These are phyloP conservation scores for Cyberlindnera maclurae DNA, from an alignment of 805 yeast genomes.

Conservation along the genomic window DNA sequence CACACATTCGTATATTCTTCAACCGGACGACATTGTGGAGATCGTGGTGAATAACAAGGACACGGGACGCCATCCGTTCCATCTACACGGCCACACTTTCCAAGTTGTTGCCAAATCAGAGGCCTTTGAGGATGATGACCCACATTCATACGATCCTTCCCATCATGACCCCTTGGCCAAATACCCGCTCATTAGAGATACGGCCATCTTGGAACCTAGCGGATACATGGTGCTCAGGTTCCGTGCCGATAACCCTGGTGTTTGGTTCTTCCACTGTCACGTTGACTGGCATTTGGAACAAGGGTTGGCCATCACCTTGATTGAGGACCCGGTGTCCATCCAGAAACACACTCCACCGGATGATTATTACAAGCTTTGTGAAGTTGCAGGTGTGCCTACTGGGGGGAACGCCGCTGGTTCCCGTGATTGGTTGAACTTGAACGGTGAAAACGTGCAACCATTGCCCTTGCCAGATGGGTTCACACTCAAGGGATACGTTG, in stretches of 20 bases:
- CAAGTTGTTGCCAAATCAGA: conserved; percentile 51
- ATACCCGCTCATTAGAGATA: conserved; percentile 63
- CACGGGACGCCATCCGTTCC: conserved; percentile 75
- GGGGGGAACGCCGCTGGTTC: conserved; percentile 71
- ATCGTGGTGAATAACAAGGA: conserved; percentile 74
- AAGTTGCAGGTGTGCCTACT: conserved; percentile 35
- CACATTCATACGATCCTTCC: conserved; percentile 43
- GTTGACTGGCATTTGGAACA: conserved; percentile 81
- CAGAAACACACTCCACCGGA: conserved; percentile 35
- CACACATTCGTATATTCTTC: conserved; percentile 18
- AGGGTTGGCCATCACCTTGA: conserved; percentile 65
- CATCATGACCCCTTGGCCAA: conserved; percentile 42
- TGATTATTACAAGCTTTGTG: conserved; percentile 46
- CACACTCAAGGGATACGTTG: conserved; percentile 62
- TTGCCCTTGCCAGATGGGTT: conserved; percentile 64
- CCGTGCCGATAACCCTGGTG: conserved; percentile 82
- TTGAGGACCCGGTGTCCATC: conserved; percentile 61
- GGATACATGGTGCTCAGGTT: conserved; percentile 68
- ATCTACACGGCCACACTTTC: conserved; percentile 68
- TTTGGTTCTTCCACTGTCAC: conserved; percentile 93
- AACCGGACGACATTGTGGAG: conserved; percentile 45
- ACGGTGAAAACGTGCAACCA: conserved; percentile 55
- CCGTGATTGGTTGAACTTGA: conserved; percentile 45
- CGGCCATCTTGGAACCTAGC: conserved; percentile 58
- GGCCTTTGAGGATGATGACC: conserved; percentile 43